Evolutionary conservation across 1,284 basidiomycete species (phyloP).

Genomic region (Exobasidium rhododendri): DNA sequence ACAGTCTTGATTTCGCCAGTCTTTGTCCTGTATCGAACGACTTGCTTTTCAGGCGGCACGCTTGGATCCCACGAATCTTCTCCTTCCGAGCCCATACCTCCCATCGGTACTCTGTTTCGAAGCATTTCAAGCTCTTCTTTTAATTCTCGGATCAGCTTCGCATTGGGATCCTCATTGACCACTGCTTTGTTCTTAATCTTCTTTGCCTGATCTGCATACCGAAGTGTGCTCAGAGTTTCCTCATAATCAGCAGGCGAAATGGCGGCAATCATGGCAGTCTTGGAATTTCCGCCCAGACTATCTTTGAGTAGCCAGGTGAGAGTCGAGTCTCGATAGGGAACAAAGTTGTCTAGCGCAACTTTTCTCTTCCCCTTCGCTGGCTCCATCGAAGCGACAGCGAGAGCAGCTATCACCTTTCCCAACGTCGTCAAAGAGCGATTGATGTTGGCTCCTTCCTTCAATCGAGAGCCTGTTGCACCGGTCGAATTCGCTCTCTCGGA

Average conservation of each 20-base stretch:
- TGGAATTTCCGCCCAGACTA: conserved; percentile 53
- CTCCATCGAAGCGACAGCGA: conserved; percentile 38
- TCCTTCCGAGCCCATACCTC: conserved; percentile 27
- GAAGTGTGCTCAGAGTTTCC: conserved; percentile 88
- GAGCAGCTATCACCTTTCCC: conserved; percentile 47
- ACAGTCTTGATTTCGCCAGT: conserved; percentile 91
- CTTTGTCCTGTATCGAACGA: conserved; percentile 89
- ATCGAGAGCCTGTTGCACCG: conserved; percentile 49
- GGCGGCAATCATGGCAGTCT: conserved; percentile 72
- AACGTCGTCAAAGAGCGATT: conserved; percentile 41
- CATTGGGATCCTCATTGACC: conserved; percentile 98
- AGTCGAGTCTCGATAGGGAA: conserved; percentile 48
- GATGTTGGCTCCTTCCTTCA: conserved; percentile 55
- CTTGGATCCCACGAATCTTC: conserved; percentile 82
- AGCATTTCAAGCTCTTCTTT: conserved; percentile 85
- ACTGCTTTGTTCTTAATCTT: conserved; percentile 99
- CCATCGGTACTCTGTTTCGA: conserved; percentile 39
- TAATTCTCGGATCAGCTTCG: conserved; percentile 93
- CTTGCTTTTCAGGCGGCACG: conserved; percentile 89
- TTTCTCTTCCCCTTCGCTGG: conserved; percentile 40
- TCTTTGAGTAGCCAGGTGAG: conserved; percentile 57
- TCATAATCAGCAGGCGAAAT: conserved; percentile 97
- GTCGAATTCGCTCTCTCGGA: conserved; percentile 53
- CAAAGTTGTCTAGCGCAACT: conserved; percentile 37
- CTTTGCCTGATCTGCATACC: conserved; percentile 95